Evolutionary conservation across 345 rosid species (phyloP).

Genomic region (Citropsis articulata): DNA sequence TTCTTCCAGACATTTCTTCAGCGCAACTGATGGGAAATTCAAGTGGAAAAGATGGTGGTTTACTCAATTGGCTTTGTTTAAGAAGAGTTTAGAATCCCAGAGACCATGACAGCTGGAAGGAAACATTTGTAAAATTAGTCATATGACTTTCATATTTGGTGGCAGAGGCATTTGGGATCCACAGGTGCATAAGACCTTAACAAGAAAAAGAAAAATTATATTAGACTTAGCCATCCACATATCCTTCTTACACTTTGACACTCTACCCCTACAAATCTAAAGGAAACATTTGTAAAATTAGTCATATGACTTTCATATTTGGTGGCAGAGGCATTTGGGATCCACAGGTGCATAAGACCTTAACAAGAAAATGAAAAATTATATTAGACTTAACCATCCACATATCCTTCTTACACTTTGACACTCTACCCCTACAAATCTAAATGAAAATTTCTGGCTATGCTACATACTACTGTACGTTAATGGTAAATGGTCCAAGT

Average conservation of each 20-base stretch:
- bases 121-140: neutral
- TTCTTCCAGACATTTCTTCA: neutral
- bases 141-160: neutral
- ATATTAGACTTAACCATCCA: neutral
- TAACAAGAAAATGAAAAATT: neutral
- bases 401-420: neutral
- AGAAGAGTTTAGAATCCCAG: neutral
- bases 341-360: neutral
- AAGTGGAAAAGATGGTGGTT: neutral
- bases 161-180: neutral
- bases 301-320: neutral
- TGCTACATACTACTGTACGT: neutral
- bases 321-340: neutral
- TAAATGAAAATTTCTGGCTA: neutral
- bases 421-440: neutral
- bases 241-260: neutral
- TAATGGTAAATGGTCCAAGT: neutral
- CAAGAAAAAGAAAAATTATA: neutral
- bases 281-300: neutral
- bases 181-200: neutral
- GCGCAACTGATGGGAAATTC: neutral
- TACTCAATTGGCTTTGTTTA: neutral
- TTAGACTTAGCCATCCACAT: neutral
- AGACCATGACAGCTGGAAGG: neutral
- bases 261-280: neutral